Base-by-base conservation (phyloP, 2,329 filamentous ascomycete species). In the Monilinia fructigena region DNA sequence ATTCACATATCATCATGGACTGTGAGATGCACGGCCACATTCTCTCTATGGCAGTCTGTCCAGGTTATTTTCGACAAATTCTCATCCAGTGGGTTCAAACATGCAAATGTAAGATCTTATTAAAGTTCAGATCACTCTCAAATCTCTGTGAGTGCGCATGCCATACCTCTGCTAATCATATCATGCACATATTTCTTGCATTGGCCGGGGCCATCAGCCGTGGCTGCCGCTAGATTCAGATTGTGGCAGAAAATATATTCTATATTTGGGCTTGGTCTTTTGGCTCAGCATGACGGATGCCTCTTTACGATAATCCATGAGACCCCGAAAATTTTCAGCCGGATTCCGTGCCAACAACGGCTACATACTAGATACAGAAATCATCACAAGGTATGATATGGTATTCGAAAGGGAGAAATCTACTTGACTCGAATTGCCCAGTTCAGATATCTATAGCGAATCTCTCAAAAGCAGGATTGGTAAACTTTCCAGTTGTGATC, bases 151-250 rank as follows among this genome's bases (percentile, higher is more conserved):
- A 35, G 31, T 35, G 28, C 28, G 28, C 28, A 28, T 28, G 31
- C 31, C 31, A 35, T 35, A 7, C 31, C 31, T 16, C 26, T 38
- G 12, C 26, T 12, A 18, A 54, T 48, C 10, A 20, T 28, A 58
- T 35, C 42, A 50, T 58, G 28, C 53, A 58, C 56, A 16, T 55
- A 31, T 55, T 23, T 45, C 40, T n/a, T 55, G 38, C 11, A n/a
- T 31, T 26, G 45, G 59, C 47, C 47, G 47, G 60, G 48, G 23
- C 26, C 12, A 26, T 63, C 35, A 54, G 35, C 60, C 26, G 10
- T 63, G 10, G 35, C 38, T 45, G 60, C 31, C 42, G 28, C 56
- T 23, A 18, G 28, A 50, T 60, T 50, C 26, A 16, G 14, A 48
- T 48, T n/a, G 12, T 50, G 10, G 23, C 12, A 4, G 28, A 28